Evolutionary conservation across 2,329 filamentous ascomycete genomes (phyloP), one percentile per base, ranked within the genome.

Genomic region (Stromatinia cepivora): DNA sequence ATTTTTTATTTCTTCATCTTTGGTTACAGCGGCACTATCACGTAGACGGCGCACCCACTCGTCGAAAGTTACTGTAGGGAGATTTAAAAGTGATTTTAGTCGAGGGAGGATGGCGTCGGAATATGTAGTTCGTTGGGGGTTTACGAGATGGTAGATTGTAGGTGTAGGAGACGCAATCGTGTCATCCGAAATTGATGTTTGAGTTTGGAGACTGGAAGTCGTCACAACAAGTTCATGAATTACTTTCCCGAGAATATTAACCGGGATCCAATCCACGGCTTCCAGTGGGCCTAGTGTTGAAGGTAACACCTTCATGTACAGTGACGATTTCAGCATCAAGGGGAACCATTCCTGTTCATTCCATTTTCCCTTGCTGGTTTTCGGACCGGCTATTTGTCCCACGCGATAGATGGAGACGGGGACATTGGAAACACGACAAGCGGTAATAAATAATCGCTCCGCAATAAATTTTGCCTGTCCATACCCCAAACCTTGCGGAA

Each of bases 341-440:
- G 66, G 58, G 36, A 69, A 45, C 48, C 48, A 64, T 45, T 64
- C 58, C 9, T 52, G 28, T 53, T 62, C 25, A 3, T 68, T 68
- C 66, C 58, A 68, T 20, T 54, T 62, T 9, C 66, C 66, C 1
- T 34, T 8, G 17, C 36, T n/a, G 8, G 45, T 56, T 31, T 52
- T 64, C 2, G 67, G 62, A 0, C 83, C 83, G 1, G 77, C 82
- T 52, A 85, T 80, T 75, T 86, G 84, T 0, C 83, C 83, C 0
- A 85, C 81, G 1, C 84, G 81, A 42, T 83, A 78, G 22, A 81
- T 75, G 6, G 79, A 79, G 1, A 78, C 76, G 0, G 80, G 79
- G 4, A 85, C 77, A 31, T 79, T 79, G 0, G 78, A 77, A 42
- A 74, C 73, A 0, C 76, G 73, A 0, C 80, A 81, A 4, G 80